Evolutionary conservation across 1,284 basidiomycete genomes (phyloP).

Genomic region (Melanopsichium pennsylvanicum): DNA sequence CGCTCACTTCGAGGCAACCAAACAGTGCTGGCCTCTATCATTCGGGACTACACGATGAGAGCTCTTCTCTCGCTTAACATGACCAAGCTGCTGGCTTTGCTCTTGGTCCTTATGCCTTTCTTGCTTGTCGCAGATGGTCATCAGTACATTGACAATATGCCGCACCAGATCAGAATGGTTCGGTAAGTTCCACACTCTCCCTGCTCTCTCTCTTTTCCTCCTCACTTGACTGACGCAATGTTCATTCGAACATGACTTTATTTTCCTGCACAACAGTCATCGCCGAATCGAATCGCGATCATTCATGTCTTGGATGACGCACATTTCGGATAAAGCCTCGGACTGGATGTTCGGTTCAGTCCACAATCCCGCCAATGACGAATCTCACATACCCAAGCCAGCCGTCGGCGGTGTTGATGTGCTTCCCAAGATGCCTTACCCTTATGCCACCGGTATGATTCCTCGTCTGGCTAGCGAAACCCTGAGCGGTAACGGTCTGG

Average conservation of each 20-base stretch:
- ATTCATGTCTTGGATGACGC: slow-evolving; percentile 16
- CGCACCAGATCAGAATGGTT: slow-evolving; percentile 8
- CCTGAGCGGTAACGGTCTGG: slow-evolving; percentile 17
- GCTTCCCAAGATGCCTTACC: slow-evolving; percentile 31
- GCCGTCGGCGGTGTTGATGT: slow-evolving; percentile 6
- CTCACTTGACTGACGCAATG: too few relatives aligned
- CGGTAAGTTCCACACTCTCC: slow-evolving; percentile 2
- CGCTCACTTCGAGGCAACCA: not conserved
- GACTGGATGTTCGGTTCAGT: slow-evolving; percentile 38
- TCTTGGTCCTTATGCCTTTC: slow-evolving; percentile 12
- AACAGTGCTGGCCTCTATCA: too few relatives aligned
- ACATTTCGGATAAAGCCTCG: slow-evolving; percentile 20
- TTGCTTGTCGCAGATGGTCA: slow-evolving; percentile 9
- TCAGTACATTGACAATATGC: not conserved
- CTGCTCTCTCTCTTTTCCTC: not conserved
- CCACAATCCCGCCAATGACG: not conserved
- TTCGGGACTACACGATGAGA: slow-evolving; percentile 16
- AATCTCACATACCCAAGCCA: slow-evolving; percentile 7
- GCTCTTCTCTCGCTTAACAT: slow-evolving; percentile 9
- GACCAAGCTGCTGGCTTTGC: slow-evolving; percentile 15
- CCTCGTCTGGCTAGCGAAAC: slow-evolving; percentile 27
- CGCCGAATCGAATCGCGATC: slow-evolving; percentile 15
- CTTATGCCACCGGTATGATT: slow-evolving; percentile 34
- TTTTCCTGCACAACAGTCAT: too few relatives aligned
- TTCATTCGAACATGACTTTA: too few relatives aligned